Conservation (phyloP, 495 filamentous ascomycete genomes). For the Astrothelium macrocarpum region DNA sequence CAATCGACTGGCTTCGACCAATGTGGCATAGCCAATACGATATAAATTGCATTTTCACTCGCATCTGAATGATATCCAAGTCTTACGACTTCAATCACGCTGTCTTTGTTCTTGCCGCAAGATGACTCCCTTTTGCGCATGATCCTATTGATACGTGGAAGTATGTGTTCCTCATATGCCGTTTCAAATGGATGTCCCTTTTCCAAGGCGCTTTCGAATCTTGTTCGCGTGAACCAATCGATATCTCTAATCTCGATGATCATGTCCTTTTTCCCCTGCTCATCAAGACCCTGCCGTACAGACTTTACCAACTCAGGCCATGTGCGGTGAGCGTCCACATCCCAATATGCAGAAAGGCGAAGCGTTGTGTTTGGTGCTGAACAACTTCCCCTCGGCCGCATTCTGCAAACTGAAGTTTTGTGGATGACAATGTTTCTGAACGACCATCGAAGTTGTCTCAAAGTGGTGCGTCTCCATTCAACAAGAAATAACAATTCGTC, state of each 20-base stretch:
- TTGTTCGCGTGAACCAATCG: not conserved
- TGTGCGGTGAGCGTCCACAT: not conserved
- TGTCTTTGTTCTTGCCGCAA: no score
- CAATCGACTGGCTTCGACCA: not conserved
- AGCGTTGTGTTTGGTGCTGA: not conserved
- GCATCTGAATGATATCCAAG: not conserved
- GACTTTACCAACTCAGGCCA: not conserved
- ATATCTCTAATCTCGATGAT: not conserved
- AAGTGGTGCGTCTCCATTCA: not conserved
- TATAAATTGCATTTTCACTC: not conserved
- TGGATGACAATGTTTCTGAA: not conserved
- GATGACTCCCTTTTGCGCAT: not conserved
- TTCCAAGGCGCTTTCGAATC: not conserved
- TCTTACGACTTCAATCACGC: not conserved
- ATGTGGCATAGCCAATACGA: not conserved
- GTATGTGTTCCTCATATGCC: not conserved
- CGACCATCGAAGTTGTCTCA: not conserved
- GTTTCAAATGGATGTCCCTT: not conserved
- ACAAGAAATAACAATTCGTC: not conserved
- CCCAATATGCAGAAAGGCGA: not conserved
- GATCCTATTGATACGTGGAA: not conserved
- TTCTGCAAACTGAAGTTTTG: not conserved
- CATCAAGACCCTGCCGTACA: not conserved
- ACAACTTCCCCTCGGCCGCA: not conserved
- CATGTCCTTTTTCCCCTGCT: not conserved